Evolutionary conservation across 2,329 filamentous ascomycete genomes (phyloP), one percentile per base, ranked within the genome.

Genomic region (Lachnellula occidentalis): DNA sequence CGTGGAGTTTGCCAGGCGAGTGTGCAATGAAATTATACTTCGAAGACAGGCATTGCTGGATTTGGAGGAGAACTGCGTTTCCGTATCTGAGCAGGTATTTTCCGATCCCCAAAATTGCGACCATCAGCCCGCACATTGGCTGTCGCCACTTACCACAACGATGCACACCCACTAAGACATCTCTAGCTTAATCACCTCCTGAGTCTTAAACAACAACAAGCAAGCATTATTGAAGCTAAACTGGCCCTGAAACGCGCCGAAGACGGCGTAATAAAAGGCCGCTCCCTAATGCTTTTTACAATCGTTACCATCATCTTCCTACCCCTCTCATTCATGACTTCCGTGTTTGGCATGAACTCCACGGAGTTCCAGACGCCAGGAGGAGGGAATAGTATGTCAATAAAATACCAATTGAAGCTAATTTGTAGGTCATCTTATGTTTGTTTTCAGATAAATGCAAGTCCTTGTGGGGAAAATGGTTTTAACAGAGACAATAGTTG

Each of bases 141-240:
- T 21, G 3, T 3, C 17, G 9, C 5, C 3, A 9, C 8, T 6
- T 8, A 12, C 41, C 19, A 43, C 2, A 21, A 11, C 7, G 14
- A 39, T 17, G 14, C 36, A n/a, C 11, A n/a, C 36, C n/a, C 14
- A 19, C n/a, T 22, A 22, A 43, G 2, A 43, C 5, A 9, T 43
- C 6, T 19, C 34, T 19, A 56, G 56, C 34, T 59, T 34, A 49
- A 54, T 14, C 70, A 74, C 50, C 64, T 77, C 1, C 61, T 76
- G 2, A 67, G 64, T 0, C 63, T 77, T 21, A 77, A 77, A 53
- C 74, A 76, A 34, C 74, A 77, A 55, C 74, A 77, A 52, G 73
- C 74, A 0, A 70, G 72, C 36, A 70, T 76, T 1, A 66, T 76
- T 4, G 71, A 77, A 55, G 74, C 74, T 0, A 72, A 70, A 64